Base-by-base conservation (phyloP, 2,329 filamentous ascomycete genomes). In the Blastomyces percursus region DNA sequence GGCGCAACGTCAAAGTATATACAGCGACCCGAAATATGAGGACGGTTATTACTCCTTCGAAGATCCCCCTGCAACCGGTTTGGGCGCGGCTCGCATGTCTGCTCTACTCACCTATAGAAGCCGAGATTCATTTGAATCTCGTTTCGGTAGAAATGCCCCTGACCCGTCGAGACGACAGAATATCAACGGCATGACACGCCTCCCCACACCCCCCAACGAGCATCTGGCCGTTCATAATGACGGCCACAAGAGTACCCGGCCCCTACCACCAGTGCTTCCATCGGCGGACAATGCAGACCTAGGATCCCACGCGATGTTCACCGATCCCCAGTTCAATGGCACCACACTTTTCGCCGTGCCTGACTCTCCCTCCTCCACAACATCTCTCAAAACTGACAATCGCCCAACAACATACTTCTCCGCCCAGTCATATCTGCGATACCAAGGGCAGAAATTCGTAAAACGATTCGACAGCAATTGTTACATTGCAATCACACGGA, bases 401-500 rank as follows among this genome's bases (percentile, higher is more conserved):
- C 73, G 74, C 7, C 83, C 85, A 0, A 86, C 86, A 8, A 94
- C 90, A n/a, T 96, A 96, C 76, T 99, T 97, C 77, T 97, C 94
- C 0, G 94, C 94, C 0, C 94, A 99, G 74, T 96, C 92, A 0
- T 99, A 99, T 76, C 84, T 99, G 52, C 89, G 94, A 24, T 99
- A 99, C 76, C 94, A 99, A 76, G 93, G 91, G 62, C 84, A 88
- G 69, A 99, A 99, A 75, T 99, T 99, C 70, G 94, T 97, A 69
- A 91, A 90, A 75, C 89, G 94, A 11, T 99, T 97, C 74, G 94
- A 99, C 75, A 90, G 91, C 70, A 99, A 99, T 75, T 99, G 94
- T 78, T 99, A 99, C 78, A 97, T 99, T 69, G 92, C 94, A 68
- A 96, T 99, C 76, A 97, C 94, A 4, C 88, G 94, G 70, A 99